Base-by-base conservation (phyloP, 2,329 filamentous ascomycete genomes). In the Talaromyces amestolkiae region DNA sequence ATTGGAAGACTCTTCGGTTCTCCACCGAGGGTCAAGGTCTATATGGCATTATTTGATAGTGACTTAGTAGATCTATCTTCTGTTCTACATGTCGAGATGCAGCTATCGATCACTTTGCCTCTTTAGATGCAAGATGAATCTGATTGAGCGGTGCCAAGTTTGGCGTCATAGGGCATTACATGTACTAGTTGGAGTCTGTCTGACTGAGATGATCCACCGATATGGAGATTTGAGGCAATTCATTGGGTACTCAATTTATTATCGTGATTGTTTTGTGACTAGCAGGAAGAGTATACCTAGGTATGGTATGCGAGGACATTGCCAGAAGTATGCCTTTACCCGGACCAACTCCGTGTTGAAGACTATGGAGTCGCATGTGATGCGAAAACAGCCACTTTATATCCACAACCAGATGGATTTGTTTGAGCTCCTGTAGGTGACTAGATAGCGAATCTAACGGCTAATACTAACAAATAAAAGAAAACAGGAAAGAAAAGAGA, bases 141-240 rank as follows among this genome's bases (percentile, higher is more conserved):
- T 37, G 31, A n/a, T 24, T 56, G 59, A 24, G 56, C 4, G n/a
- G 41, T 45, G 53, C 62, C 22, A 17, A 5, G n/a, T 33, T 58
- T 49, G 63, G 64, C 58, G 64, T 65, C 64, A 65, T 62, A 54
- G 7, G 35, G 19, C 64, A 65, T 65, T n/a, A 35, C n/a, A n/a
- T n/a, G n/a, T n/a, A n/a, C 24, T 62, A 58, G 64, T 43, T 15
- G 24, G 45, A 51, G 47, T 51, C 22, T 51, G 13, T 51, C 24
- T 15, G 24, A 19, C 22, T 54, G 10, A 22, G 22, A 22, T 51
- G 17, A 39, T 61, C 45, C 45, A 53, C 58, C 17, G 49, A 33
- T 11, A 54, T 3, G 35, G 2, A 19, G 8, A 22, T 13, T 35
- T 37, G 31, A 11, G 7, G 33, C 11, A 15, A 15, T 24, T 37